Percentiles rank a stretch among this genome's conserved stretches.
Evolutionary conservation across 768 basidiomycete genomes (phyloP).

Genomic region (Pholiota microspora): DNA sequence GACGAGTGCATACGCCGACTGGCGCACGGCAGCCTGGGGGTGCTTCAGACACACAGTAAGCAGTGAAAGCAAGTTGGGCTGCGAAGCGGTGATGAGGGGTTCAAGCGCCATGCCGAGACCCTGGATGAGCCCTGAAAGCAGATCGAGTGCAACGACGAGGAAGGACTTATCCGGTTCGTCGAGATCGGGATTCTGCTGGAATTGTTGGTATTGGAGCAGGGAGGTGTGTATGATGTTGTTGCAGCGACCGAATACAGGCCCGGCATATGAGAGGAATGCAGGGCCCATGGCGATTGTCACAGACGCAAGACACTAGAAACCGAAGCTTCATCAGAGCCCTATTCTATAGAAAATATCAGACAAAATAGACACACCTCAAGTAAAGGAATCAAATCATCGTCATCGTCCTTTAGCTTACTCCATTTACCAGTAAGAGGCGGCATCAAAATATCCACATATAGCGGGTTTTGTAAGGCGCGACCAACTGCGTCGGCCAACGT

Average conservation of each 20-base stretch:
- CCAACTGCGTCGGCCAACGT: slow-evolving; percentile 98
- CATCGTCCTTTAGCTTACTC: slow-evolving; percentile 87
- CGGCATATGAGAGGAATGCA: slow-evolving; percentile 85
- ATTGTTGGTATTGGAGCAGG: slow-evolving; percentile 83
- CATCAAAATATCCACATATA: slow-evolving; percentile 94
- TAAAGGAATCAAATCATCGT: slow-evolving; percentile 90
- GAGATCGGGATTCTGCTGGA: slow-evolving; percentile 82
- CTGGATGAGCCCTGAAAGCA: slow-evolving; percentile 93
- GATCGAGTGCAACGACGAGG: slow-evolving; percentile 96
- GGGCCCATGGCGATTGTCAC: slow-evolving; percentile 95
- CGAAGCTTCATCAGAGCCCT: slow-evolving; percentile 8
- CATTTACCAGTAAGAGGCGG: slow-evolving; percentile 89
- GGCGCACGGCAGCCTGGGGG: slow-evolving; percentile 92
- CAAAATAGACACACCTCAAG: slow-evolving; percentile 72
- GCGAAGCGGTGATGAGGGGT: slow-evolving; percentile 60
- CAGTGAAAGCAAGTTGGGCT: slow-evolving; percentile 78
- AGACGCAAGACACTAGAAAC: slow-evolving; percentile 87
- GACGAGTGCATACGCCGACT: slow-evolving; percentile 97
- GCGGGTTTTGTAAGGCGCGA: slow-evolving; percentile 76
- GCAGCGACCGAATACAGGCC: slow-evolving; percentile 91
- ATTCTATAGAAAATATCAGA: not conserved
- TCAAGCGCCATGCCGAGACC: slow-evolving; percentile 83
- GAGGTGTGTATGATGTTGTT: slow-evolving; percentile 79
- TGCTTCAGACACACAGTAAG: slow-evolving; percentile 91
- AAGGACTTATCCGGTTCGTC: slow-evolving; percentile 97